Conservation (phyloP, 805 yeast species). For the Yarrowia bubula region DNA sequence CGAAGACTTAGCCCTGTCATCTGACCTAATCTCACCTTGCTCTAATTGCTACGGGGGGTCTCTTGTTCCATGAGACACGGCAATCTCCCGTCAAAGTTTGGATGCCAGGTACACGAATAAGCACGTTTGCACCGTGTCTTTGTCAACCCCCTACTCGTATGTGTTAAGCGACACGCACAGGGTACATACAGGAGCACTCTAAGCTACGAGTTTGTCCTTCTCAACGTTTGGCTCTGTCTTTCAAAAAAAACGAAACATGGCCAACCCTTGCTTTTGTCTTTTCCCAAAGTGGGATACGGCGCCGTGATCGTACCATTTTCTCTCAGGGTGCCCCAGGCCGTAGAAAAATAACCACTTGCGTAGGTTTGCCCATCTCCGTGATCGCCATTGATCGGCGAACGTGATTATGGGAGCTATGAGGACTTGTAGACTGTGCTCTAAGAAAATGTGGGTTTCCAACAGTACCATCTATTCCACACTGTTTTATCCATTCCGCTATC, state of each 20-base stretch:
- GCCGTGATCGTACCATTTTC: conserved; percentile 9
- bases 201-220: background rate
- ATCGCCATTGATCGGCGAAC: background rate
- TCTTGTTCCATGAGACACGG: background rate
- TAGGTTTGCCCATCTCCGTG: conserved; percentile 8
- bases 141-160: background rate
- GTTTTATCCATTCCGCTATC: too few species aligned
- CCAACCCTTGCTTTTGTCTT: background rate
- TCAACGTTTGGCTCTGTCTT: background rate
- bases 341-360: background rate
- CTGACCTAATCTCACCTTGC: too few species aligned
- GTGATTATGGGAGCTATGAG: background rate
- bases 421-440: too few species aligned
- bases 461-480: background rate
- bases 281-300: background rate
- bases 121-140: background rate
- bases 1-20: too few species aligned
- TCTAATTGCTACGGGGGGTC: background rate
- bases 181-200: background rate
- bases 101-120: conserved; percentile 15
- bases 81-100: conserved; percentile 2
- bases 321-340: background rate
- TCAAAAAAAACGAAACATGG: too few species aligned
- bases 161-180: background rate
- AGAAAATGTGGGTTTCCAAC: background rate